Base-by-base conservation (phyloP, 331 rosid genomes). In the Cydonia oblonga region DNA sequence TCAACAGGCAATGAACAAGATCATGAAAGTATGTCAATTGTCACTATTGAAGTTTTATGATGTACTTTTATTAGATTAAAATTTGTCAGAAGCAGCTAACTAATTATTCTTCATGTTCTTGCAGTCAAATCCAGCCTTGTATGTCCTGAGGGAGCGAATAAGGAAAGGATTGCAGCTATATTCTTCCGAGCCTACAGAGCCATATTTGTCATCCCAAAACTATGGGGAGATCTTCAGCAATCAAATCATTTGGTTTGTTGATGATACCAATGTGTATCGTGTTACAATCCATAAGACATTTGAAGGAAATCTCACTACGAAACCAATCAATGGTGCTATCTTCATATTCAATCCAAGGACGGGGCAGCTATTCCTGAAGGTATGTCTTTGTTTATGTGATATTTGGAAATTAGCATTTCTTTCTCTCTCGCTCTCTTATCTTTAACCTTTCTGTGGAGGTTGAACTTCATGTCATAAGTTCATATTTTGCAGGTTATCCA, bases 201-300 rank as follows among this genome's bases (percentile, higher is more conserved):
- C 97, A 33, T 93, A 93, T 81, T 68, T 93, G 81, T 93, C 98
- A 76, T 93, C 98, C 19, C 98, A 93, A 80, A 93, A 93, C 70
- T 93, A 93, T 54, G 98, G 98, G 68, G 97, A 93, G 87, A 93
- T 93, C 78, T 93, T 93, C 80, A 93, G 97, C 87, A 93, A 93
- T 80, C 98, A 93, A 84, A 93, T 93, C 14, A 89, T 89, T 69
- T 93, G 98, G 98, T 93, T 93, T 91, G 98, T 93, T 75, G 98
- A 93, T 83, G 97, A 93, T 84, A 93, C 98, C 9, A 93, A 93
- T 80, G 96, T 91, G 77, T 93, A 93, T 75, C 96, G 98, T 38
- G 98, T 93, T 58, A 93, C 98, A 59, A 93, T 93, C 73, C 98
- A 93, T 20, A 93, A 91, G 90, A 93, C 98, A 9, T 93, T 93